Conservation (phyloP, 75 land plant genomes). For the Adiantum capillusveneris region DNA sequence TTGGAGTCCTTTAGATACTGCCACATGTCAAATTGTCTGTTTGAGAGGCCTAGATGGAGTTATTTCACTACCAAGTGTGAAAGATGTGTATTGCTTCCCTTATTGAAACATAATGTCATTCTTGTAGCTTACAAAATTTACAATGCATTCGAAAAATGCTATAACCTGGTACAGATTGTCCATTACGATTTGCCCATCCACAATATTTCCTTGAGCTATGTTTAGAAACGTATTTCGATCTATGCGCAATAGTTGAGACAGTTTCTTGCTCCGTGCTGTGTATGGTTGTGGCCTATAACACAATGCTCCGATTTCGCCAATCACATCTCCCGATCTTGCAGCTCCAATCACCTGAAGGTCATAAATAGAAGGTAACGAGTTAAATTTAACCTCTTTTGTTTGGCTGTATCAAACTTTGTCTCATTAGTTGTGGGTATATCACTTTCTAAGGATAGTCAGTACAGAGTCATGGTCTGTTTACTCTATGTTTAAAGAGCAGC, state of each 20-base stretch:
- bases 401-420: too few species aligned
- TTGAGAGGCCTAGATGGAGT: too few species aligned
- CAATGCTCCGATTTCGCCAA: constrained; percentile 64
- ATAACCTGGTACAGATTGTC: constrained; percentile 57
- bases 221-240: constrained; percentile 40
- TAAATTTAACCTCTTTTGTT: too few species aligned
- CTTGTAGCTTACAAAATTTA: too few species aligned
- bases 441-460: too few species aligned
- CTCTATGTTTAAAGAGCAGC: too few species aligned
- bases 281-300: constrained; percentile 63
- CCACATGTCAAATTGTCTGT: background rate
- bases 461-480: too few species aligned
- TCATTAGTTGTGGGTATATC: too few species aligned
- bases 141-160: too few species aligned
- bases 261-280: constrained; percentile 50
- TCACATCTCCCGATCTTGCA: constrained; percentile 38
- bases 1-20: background rate
- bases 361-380: background rate
- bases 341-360: constrained; percentile 28
- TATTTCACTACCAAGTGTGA: too few species aligned
- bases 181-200: constrained; percentile 55
- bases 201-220: constrained; percentile 46
- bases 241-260: constrained; percentile 54
- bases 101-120: too few species aligned
- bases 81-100: too few species aligned